phyloP scores from a whole-genome alignment of 768 basidiomycete species.

The Mycena belliarum region DNA sequence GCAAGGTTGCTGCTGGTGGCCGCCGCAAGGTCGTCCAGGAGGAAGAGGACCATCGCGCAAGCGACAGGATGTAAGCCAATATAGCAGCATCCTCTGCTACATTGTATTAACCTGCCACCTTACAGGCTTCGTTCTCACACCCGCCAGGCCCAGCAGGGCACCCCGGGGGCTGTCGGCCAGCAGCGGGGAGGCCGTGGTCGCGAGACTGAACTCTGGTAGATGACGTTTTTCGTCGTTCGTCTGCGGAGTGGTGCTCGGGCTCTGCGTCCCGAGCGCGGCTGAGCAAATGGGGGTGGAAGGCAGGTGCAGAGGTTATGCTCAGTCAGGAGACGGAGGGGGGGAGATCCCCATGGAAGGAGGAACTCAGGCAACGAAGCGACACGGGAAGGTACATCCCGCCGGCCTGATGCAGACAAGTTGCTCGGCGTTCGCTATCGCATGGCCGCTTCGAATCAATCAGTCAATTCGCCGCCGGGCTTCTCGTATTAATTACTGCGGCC shows the following conservation, averaged over 20 bases:
- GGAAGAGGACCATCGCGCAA: constrained; percentile 80
- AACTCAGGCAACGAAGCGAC: constrained; percentile 11
- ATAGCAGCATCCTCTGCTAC: constrained; percentile 20
- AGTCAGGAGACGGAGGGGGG: constrained; percentile 14
- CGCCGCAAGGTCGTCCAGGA: constrained; percentile 84
- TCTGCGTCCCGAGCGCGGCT: constrained; percentile 47
- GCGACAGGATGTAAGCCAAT: constrained; percentile 76
- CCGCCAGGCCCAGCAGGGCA: constrained; percentile 72
- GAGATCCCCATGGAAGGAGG: constrained; percentile 8
- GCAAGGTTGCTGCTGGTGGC: constrained; percentile 62
- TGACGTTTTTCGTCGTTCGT: constrained; percentile 26
- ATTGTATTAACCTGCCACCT: neutral
- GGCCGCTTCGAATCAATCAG: neutral
- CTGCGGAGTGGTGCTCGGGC: constrained; percentile 32
- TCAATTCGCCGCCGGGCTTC: constrained; percentile 2
- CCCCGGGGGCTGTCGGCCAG: constrained; percentile 49
- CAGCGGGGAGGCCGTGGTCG: constrained; percentile 45
- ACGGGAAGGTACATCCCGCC: constrained; percentile 11
- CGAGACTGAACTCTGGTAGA: constrained; percentile 60
- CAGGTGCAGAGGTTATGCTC: constrained; percentile 39
- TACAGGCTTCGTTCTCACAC: constrained; percentile 84
- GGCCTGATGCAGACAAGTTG: constrained; percentile 4
- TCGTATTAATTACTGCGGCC: constrained; percentile 16
- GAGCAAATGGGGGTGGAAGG: constrained; percentile 51
- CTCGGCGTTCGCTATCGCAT: constrained; percentile 5